Percentiles rank a stretch among this genome's conserved stretches.
Conservation (phyloP, 192 early-diverging fungal genomes). For the Coemansia asiatica region DNA sequence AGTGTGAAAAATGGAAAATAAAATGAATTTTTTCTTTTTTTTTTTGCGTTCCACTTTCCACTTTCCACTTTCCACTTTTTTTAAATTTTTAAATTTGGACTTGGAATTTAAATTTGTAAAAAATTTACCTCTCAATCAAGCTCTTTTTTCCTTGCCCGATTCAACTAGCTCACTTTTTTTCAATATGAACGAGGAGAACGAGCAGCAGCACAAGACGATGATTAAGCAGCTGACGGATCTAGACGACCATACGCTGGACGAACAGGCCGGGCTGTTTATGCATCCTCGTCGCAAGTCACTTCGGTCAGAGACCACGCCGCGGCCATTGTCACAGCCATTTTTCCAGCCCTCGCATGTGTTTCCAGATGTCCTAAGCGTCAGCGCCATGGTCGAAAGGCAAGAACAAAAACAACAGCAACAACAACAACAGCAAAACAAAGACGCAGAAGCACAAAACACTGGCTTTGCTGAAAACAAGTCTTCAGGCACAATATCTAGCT, state of each 20-base stretch:
- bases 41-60: not conserved
- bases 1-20: not conserved
- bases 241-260: slow-evolving; percentile 58
- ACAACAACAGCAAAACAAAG: slow-evolving; percentile 12
- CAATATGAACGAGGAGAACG: slow-evolving; percentile 37
- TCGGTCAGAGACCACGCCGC: slow-evolving; percentile 40
- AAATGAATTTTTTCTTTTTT: slow-evolving; percentile 6
- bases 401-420: slow-evolving; percentile 32
- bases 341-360: slow-evolving; percentile 58
- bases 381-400: slow-evolving; percentile 56
- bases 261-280: slow-evolving; percentile 57
- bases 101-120: not conserved
- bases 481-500: slow-evolving; percentile 17
- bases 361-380: slow-evolving; percentile 54
- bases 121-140: no score
- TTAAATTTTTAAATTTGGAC: no score
- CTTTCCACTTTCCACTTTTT: not conserved
- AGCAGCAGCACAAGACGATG: slow-evolving; percentile 56
- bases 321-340: slow-evolving; percentile 54
- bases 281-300: slow-evolving; percentile 52
- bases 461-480: slow-evolving; percentile 12
- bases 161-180: not conserved
- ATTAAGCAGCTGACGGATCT: slow-evolving; percentile 59
- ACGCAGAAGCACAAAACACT: not conserved
- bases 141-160: not conserved